A percentile compares a stretch with the other conserved stretches of the same genome.
These are phyloP conservation scores for Xylariaceae sp. DNA, from an alignment of 2,329 filamentous ascomycete species.

Conservation along the genomic window DNA sequence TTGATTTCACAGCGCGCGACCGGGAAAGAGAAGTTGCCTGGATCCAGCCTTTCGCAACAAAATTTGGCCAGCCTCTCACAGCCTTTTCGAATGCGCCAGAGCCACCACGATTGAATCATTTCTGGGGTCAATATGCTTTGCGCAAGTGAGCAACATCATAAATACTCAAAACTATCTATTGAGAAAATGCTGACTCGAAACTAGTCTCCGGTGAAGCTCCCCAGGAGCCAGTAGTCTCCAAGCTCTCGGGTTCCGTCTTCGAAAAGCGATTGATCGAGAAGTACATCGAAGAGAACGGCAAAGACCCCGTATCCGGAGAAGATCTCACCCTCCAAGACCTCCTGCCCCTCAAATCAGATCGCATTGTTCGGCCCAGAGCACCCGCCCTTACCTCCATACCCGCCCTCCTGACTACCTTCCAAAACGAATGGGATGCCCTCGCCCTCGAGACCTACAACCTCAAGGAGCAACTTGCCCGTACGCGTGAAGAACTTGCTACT, in stretches of 20 bases:
- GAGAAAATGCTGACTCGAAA: conserved; percentile 17
- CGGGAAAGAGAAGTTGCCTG: not conserved
- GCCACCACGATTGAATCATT: conserved; percentile 10
- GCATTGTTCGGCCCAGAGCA: conserved; percentile 81
- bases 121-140: conserved; percentile 42
- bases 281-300: conserved; percentile 89
- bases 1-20: conserved; percentile 1
- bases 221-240: conserved; percentile 89
- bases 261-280: conserved; percentile 94
- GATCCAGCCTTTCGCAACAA: conserved; percentile 7
- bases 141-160: conserved; percentile 35
- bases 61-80: conserved; percentile 3
- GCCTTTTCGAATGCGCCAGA: conserved; percentile 8
- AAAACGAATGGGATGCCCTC: conserved; percentile 96
- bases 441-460: conserved; percentile 89
- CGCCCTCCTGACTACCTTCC: conserved; percentile 87
- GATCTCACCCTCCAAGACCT: conserved; percentile 81
- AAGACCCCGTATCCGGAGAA: conserved; percentile 86
- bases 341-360: conserved; percentile 77
- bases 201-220: conserved; percentile 94
- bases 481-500: conserved; percentile 87
- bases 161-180: not conserved
- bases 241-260: conserved; percentile 92
- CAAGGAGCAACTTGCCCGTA: conserved; percentile 83
- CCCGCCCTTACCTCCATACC: conserved; percentile 95